A percentile compares a stretch with the other conserved stretches of the same genome.
Evolutionary conservation across 768 basidiomycete species (phyloP).

Genomic region (Dioszegia crocea): DNA sequence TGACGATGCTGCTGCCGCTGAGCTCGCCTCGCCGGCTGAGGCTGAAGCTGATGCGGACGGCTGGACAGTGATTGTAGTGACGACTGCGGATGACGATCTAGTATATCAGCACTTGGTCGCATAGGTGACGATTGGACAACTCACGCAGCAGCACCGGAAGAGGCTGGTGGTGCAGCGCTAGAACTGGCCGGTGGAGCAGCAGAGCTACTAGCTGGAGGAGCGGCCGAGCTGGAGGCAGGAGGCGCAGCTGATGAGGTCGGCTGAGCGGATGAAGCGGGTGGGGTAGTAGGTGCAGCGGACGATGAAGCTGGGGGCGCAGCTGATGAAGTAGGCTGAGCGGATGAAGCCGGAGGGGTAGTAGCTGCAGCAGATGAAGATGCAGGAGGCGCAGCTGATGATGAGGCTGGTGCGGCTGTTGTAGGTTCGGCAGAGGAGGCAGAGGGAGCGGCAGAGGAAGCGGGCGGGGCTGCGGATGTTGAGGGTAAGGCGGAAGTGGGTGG

Average conservation of each 20-base stretch:
- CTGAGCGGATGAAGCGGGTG: slow-evolving; percentile 1
- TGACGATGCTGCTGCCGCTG: no score
- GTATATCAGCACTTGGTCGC: not conserved
- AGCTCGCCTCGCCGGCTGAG: not conserved
- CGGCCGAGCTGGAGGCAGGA: slow-evolving; percentile 8
- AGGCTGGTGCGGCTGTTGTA: slow-evolving; percentile 7
- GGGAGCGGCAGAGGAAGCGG: slow-evolving; percentile 13
- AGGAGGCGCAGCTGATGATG: slow-evolving; percentile 11
- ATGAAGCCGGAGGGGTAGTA: slow-evolving; percentile 6
- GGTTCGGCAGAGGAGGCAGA: slow-evolving; percentile 2
- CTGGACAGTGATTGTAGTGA: slow-evolving; percentile 21
- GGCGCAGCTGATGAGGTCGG: slow-evolving; percentile 7
- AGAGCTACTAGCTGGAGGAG: slow-evolving; percentile 6
- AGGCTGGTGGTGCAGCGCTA: slow-evolving; percentile 1
- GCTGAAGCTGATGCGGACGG: slow-evolving; percentile 12
- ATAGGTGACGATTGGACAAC: not conserved
- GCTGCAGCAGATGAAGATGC: slow-evolving; percentile 11
- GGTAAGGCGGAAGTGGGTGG: slow-evolving; percentile 2
- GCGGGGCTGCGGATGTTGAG: not conserved
- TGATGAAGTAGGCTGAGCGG: not conserved
- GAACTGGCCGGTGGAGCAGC: slow-evolving; percentile 2
- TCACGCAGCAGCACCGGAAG: not conserved
- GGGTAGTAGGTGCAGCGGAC: not conserved
- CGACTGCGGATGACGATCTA: slow-evolving; percentile 1
- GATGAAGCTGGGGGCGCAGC: slow-evolving; percentile 11